Conservation (phyloP, 805 yeast genomes). For the Candida berthetii region DNA sequence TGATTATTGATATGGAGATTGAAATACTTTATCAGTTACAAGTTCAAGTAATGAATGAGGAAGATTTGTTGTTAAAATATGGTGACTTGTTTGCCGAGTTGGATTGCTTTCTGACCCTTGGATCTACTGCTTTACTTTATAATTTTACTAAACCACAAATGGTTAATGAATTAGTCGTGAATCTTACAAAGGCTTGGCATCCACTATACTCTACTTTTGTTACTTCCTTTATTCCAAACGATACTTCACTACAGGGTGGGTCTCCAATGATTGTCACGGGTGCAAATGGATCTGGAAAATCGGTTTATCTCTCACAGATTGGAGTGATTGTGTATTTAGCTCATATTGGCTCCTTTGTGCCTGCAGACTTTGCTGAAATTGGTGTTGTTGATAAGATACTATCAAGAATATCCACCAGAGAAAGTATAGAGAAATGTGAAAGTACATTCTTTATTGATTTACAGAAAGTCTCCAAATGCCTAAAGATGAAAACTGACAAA, state of each 20-base stretch:
- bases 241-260: conserved; percentile 23
- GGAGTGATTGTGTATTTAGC: conserved; percentile 43
- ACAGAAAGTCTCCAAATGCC: conserved; percentile 35
- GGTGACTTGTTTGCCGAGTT: conserved; percentile 25
- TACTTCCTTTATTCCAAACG: conserved; percentile 36
- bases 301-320: conserved; percentile 40
- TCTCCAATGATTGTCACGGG: conserved; percentile 36
- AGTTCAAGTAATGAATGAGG: conserved; percentile 10
- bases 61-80: conserved; percentile 8
- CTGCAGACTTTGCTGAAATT: conserved; percentile 38
- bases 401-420: conserved; percentile 37
- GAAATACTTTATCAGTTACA: conserved; percentile 31
- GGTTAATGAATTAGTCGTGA: conserved; percentile 17
- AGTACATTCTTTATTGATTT: conserved; percentile 49
- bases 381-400: conserved; percentile 42
- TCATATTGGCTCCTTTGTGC: conserved; percentile 51
- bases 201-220: conserved; percentile 36
- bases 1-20: conserved; percentile 33
- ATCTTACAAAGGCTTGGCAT: conserved; percentile 37
- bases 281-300: conserved; percentile 46
- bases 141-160: conserved; percentile 28
- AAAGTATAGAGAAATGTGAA: conserved; percentile 30
- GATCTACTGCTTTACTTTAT: conserved; percentile 20
- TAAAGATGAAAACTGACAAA: conserved; percentile 29
- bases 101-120: conserved; percentile 31